These are phyloP conservation scores for Nectriaceae sp. DNA, from an alignment of 2,329 filamentous ascomycete species.

Conservation along the genomic window DNA sequence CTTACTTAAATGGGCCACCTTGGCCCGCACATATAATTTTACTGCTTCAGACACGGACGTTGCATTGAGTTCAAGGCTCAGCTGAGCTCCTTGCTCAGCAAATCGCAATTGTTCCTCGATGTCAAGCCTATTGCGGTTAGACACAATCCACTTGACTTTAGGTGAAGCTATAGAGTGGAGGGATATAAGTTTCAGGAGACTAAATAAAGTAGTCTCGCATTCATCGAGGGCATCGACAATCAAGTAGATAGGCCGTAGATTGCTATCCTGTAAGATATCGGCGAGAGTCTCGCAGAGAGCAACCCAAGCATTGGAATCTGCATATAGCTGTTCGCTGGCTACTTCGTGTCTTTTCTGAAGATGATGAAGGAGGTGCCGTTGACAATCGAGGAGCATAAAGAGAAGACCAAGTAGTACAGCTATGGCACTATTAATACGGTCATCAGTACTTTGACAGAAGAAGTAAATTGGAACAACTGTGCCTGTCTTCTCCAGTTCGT, in stretches of 20 bases:
- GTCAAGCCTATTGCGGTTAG: slow-evolving; percentile 42
- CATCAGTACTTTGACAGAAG: slow-evolving; percentile 45
- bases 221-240: slow-evolving; percentile 52
- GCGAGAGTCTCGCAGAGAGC: slow-evolving; percentile 39
- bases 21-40: slow-evolving; percentile 36
- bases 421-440: slow-evolving; percentile 37
- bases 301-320: slow-evolving; percentile 39
- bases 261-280: slow-evolving; percentile 39
- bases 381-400: slow-evolving; percentile 37
- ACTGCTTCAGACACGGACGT: slow-evolving; percentile 38
- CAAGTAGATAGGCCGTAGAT: slow-evolving; percentile 31
- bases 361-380: slow-evolving; percentile 35
- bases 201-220: slow-evolving; percentile 28
- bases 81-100: slow-evolving; percentile 7
- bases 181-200: slow-evolving; percentile 34
- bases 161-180: slow-evolving; percentile 1
- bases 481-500: slow-evolving; percentile 13
- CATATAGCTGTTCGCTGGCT: slow-evolving; percentile 38
- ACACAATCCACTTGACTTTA: slow-evolving; percentile 43
- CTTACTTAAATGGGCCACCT: slow-evolving; percentile 13
- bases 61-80: slow-evolving; percentile 41
- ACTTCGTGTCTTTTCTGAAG: slow-evolving; percentile 36
- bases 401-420: slow-evolving; percentile 46
- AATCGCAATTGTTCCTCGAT: slow-evolving; percentile 32
- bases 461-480: slow-evolving; percentile 24